Conservation (phyloP, 2,329 filamentous ascomycete species). For the Fusarium tuaranense region DNA sequence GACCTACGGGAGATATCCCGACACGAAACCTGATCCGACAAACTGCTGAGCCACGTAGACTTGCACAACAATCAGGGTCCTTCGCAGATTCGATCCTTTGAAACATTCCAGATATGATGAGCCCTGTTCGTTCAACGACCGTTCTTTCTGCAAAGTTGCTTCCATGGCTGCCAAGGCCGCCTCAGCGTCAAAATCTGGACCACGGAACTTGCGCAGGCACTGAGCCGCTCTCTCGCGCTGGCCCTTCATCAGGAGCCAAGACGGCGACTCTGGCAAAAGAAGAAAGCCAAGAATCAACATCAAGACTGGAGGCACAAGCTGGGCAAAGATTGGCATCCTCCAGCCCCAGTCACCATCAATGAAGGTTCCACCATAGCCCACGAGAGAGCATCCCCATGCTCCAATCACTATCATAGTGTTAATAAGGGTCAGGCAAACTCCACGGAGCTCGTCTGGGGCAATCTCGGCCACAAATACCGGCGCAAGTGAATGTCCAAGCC, state of each 20-base stretch:
- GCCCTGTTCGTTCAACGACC: slow-evolving; percentile 38
- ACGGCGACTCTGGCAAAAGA: slow-evolving; percentile 58
- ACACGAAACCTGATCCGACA: not conserved
- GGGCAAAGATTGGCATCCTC: slow-evolving; percentile 58
- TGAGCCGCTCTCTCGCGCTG: slow-evolving; percentile 49
- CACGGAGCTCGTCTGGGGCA: slow-evolving; percentile 46
- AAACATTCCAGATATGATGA: slow-evolving; percentile 11
- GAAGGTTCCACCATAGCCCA: slow-evolving; percentile 31
- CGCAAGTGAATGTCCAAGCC: slow-evolving; percentile 45
- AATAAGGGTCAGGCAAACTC: slow-evolving; percentile 37
- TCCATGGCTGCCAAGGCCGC: not conserved
- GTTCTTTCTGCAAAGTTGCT: not conserved
- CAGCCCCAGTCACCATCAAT: slow-evolving; percentile 48
- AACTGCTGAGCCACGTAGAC: not conserved
- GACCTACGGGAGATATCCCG: not conserved
- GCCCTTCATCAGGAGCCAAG: slow-evolving; percentile 56
- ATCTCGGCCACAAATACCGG: slow-evolving; percentile 48
- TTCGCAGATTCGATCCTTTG: slow-evolving; percentile 3
- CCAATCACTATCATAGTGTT: slow-evolving; percentile 50
- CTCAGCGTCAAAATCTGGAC: slow-evolving; percentile 39
- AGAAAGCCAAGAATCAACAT: slow-evolving; percentile 46
- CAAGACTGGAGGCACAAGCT: slow-evolving; percentile 54
- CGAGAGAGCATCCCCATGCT: slow-evolving; percentile 41
- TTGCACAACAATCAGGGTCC: slow-evolving; percentile 2
- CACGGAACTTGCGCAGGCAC: slow-evolving; percentile 39